Percentiles rank a stretch among this genome's conserved stretches.
These are phyloP conservation scores for Beauveria sp. DNA, from an alignment of 2,329 filamentous ascomycete genomes.

Conservation along the genomic window DNA sequence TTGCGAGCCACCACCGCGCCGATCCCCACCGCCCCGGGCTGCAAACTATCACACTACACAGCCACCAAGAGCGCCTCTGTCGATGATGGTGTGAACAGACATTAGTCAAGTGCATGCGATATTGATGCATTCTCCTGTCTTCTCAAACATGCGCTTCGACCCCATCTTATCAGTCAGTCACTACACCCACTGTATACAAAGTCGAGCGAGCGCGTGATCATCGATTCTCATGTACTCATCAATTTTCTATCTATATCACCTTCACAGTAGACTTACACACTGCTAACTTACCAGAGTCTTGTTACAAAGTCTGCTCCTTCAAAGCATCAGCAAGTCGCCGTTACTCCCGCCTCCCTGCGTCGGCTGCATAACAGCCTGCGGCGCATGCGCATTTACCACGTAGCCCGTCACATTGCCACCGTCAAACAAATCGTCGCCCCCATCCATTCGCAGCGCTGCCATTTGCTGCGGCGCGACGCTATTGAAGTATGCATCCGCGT, in stretches of 20 bases:
- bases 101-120: not conserved
- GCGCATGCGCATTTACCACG: conserved; percentile 76
- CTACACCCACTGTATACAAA: not conserved
- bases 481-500: conserved; percentile 86
- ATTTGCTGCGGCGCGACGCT: conserved; percentile 67
- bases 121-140: not conserved
- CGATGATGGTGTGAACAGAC: not conserved
- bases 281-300: not conserved
- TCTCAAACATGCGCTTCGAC: too few species aligned
- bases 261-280: not conserved
- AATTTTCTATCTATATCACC: not conserved
- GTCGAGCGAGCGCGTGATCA: not conserved
- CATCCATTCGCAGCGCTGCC: conserved; percentile 61
- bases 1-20: not conserved
- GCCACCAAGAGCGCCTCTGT: not conserved
- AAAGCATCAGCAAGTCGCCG: conserved; percentile 64
- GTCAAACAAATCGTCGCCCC: conserved; percentile 54
- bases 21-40: not conserved
- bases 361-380: conserved; percentile 67
- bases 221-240: not conserved
- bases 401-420: conserved; percentile 50
- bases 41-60: not conserved
- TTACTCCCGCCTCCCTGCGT: conserved; percentile 57
- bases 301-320: conserved; percentile 15
- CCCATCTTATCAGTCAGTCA: not conserved